phyloP scores from a whole-genome alignment of 2,329 filamentous ascomycete species.

The Fusarium setosum region DNA sequence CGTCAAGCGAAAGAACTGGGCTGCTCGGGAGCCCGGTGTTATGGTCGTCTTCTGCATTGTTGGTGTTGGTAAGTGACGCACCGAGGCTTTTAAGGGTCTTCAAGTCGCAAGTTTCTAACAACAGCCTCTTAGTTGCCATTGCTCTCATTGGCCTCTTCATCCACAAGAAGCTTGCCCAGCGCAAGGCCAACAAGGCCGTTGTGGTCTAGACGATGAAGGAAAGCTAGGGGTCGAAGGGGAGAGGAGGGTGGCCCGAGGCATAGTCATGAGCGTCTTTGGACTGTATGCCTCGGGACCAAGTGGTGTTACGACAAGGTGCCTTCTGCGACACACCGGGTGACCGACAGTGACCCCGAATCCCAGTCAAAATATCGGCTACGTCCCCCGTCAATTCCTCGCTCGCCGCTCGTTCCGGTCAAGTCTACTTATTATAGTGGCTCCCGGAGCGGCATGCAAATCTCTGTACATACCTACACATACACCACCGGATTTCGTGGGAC shows the following conservation, averaged over 20 bases:
- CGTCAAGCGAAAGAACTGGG: conserved; percentile 57
- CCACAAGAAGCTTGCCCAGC: conserved; percentile 46
- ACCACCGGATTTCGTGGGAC: conserved; percentile 38
- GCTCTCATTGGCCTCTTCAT: conserved; percentile 46
- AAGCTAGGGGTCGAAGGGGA: conserved; percentile 27
- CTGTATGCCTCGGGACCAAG: conserved; percentile 32
- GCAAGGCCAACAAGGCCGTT: conserved; percentile 49
- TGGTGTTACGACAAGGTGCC: conserved; percentile 41
- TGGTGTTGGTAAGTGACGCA: conserved; percentile 49
- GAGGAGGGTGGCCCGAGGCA: conserved; percentile 39
- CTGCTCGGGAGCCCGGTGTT: conserved; percentile 52
- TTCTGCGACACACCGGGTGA: conserved; percentile 45
- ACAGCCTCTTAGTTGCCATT: conserved; percentile 45
- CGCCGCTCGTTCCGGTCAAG: conserved; percentile 15
- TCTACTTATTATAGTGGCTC: conserved; percentile 1
- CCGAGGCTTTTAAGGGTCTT: background rate
- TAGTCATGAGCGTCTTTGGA: conserved; percentile 30
- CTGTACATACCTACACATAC: conserved; percentile 43
- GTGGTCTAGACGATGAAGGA: conserved; percentile 30
- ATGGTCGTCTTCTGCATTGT: conserved; percentile 58
- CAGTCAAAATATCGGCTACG: conserved; percentile 40
- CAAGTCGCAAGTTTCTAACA: conserved; percentile 30
- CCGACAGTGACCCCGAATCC: conserved; percentile 45
- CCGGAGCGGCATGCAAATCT: conserved; percentile 27
- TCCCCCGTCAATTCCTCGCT: conserved; percentile 38